Conservation (phyloP, 164 flowering plant species). For the Berberis vulgaris region DNA sequence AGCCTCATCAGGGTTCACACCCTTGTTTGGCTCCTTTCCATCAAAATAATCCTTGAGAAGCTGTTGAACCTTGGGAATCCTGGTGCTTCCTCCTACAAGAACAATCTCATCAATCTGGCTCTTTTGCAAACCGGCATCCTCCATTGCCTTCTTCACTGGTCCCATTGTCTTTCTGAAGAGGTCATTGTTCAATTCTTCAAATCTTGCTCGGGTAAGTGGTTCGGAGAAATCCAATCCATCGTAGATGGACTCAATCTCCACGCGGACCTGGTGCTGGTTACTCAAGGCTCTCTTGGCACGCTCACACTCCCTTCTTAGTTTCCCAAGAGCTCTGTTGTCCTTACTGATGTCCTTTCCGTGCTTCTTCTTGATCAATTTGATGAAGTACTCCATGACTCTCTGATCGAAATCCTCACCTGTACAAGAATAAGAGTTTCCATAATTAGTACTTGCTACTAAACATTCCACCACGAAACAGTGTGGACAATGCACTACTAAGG, state of each 20-base stretch:
- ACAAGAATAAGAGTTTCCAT: neutral
- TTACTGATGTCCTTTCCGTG: slow-evolving; percentile 30
- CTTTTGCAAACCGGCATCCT: slow-evolving; percentile 21
- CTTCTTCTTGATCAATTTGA: slow-evolving; percentile 27
- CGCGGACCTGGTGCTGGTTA: slow-evolving; percentile 27
- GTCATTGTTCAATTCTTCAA: slow-evolving; percentile 26
- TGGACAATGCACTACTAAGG: too few species aligned
- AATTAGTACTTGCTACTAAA: neutral
- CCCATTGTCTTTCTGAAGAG: slow-evolving; percentile 25
- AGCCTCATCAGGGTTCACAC: slow-evolving; percentile 44
- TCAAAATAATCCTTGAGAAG: slow-evolving; percentile 20
- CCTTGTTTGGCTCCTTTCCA: slow-evolving; percentile 23
- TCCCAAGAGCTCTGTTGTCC: slow-evolving; percentile 28
- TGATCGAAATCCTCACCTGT: slow-evolving; percentile 26
- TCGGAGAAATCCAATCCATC: slow-evolving; percentile 30
- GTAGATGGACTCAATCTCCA: slow-evolving; percentile 25
- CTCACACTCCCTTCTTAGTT: slow-evolving; percentile 26
- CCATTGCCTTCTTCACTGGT: slow-evolving; percentile 21
- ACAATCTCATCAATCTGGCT: slow-evolving; percentile 21
- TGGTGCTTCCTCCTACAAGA: slow-evolving; percentile 23
- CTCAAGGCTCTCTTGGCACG: slow-evolving; percentile 32
- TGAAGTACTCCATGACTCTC: slow-evolving; percentile 24
- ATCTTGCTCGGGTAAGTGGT: slow-evolving; percentile 24
- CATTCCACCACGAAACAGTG: neutral
- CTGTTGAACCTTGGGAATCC: slow-evolving; percentile 24